phyloP scores from a whole-genome alignment of 2,329 filamentous ascomycete genomes.

The Sphaerulina vaccinii region DNA sequence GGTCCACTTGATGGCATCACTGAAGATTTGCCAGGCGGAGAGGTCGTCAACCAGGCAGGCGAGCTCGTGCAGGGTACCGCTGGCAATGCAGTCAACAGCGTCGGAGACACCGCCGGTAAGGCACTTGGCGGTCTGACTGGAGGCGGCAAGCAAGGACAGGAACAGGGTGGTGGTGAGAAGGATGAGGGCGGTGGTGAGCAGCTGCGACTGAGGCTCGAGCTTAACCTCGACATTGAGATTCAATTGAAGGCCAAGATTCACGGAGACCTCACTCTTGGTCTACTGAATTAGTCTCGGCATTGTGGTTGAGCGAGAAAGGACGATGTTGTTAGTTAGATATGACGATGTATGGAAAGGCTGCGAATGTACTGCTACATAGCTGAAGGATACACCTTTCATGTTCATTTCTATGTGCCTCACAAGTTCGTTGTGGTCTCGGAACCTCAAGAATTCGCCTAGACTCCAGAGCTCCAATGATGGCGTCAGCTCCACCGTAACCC shows the following conservation, averaged over 20 bases:
- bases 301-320: neutral
- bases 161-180: constrained; percentile 36
- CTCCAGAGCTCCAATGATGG: too few relatives aligned
- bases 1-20: constrained; percentile 57
- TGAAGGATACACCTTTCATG: too few relatives aligned
- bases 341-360: too few relatives aligned
- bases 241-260: constrained; percentile 65
- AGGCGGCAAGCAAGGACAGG: constrained; percentile 31
- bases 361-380: too few relatives aligned
- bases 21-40: constrained; percentile 54
- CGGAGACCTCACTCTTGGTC: constrained; percentile 60
- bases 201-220: constrained; percentile 57
- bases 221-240: constrained; percentile 63
- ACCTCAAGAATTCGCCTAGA: too few relatives aligned
- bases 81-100: constrained; percentile 45
- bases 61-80: constrained; percentile 59
- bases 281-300: constrained; percentile 39
- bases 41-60: constrained; percentile 52
- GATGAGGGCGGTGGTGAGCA: constrained; percentile 49
- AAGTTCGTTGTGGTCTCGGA: too few relatives aligned
- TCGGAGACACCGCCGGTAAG: constrained; percentile 46
- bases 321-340: too few relatives aligned
- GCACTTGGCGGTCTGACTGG: constrained; percentile 51
- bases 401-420: neutral
- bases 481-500: too few relatives aligned